Evolutionary conservation across 441 rosid species (phyloP), one percentile per base, ranked within the genome.

Genomic region (Corymbia citriodora): DNA sequence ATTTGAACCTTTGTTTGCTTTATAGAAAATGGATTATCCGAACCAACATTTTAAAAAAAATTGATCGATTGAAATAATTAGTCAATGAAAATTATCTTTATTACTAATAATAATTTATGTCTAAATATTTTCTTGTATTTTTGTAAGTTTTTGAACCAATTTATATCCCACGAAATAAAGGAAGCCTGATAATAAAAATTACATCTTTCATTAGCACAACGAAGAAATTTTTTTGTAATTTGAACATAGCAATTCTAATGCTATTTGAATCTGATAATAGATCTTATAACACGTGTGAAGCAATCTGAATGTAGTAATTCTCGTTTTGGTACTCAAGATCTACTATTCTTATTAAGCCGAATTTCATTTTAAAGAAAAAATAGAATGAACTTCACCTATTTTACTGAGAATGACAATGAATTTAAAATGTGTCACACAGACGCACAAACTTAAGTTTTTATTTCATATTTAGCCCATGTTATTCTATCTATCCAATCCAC

Each of bases 321-420:
- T 31, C 74, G 16, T 16, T 8, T 68, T 1, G 40, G 19, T 9
- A 63, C 17, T 63, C 70, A 13, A 29, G 33, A 63, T 7, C 0
- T 3, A 9, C 0, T 0, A 18, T 13, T 65, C 8, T 65, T 29
- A n/a, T 33, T 0, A 68, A 68, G 23, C 40, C n/a, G 3, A 4
- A 31, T n/a, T 68, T 16, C 21, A 68, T 68, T 8, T 68, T 4
- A n/a, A 65, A n/a, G 33, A 15, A 65, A 65, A 68, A 68, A 68
- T 1, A 31, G 21, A 11, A 31, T 15, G 21, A 16, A 8, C 40
- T 68, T 15, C 16, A 33, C 74, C 74, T 31, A 1, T n/a, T 0
- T 65, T 65, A 65, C n/a, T 15, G 14, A 68, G 40, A 68, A 0
- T 0, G n/a, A 2, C 40, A 14, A 0, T 10, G 0, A 68, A 68